Conservation (phyloP, 139 green algal species). For the Coelastrella sp. region DNA sequence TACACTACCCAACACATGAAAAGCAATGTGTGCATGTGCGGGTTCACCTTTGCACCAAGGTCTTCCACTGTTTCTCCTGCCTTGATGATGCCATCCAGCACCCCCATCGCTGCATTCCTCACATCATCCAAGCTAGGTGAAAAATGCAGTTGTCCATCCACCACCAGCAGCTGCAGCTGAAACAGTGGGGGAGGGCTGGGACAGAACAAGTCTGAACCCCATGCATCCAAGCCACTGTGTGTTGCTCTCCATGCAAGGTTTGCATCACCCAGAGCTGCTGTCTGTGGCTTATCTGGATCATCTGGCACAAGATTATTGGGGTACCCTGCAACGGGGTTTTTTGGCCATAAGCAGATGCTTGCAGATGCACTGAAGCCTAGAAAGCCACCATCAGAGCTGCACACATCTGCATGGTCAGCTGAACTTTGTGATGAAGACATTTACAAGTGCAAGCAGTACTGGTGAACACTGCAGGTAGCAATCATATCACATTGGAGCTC, state of each 20-base stretch:
- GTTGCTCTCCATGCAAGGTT: constrained; percentile 36
- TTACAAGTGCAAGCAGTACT: too few relatives aligned
- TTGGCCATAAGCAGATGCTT: neutral
- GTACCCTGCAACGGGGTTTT: constrained; percentile 5
- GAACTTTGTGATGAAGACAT: too few relatives aligned
- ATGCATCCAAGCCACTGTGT: constrained; percentile 24
- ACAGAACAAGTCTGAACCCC: constrained; percentile 56
- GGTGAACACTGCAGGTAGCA: too few relatives aligned
- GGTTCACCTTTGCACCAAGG: constrained; percentile 42
- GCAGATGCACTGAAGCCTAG: too few relatives aligned
- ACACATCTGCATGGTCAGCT: neutral
- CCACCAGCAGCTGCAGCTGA: constrained; percentile 55
- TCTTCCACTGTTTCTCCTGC: constrained; percentile 40
- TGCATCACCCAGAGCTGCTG: constrained; percentile 6
- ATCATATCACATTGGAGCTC: too few relatives aligned
- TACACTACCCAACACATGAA: neutral
- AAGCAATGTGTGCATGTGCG: neutral
- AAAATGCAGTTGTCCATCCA: constrained; percentile 54
- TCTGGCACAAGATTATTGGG: neutral
- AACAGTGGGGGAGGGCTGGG: constrained; percentile 70
- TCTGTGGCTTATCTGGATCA: constrained; percentile 12
- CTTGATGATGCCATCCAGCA: constrained; percentile 72
- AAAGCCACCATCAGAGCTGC: neutral
- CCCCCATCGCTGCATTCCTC: constrained; percentile 50
- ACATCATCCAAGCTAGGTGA: constrained; percentile 69